These are phyloP conservation scores for Durusdinium trenchii DNA, from an alignment of 73 alveolate species.

Conservation along the genomic window DNA sequence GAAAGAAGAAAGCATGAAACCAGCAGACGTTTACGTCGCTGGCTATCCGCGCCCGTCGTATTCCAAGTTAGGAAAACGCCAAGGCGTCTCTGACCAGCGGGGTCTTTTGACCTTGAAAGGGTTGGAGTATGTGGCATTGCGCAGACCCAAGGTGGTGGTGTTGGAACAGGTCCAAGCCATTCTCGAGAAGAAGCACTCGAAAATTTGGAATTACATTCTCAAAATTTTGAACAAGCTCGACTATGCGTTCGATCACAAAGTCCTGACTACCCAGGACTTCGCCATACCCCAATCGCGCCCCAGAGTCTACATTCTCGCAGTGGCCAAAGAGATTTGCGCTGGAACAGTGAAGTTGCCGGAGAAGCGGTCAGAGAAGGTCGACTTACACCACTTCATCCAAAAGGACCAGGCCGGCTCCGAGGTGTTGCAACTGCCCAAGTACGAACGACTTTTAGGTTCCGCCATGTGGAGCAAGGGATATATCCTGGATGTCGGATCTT, in stretches of 20 bases:
- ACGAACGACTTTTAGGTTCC: background rate
- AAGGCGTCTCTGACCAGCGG: background rate
- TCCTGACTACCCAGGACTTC: background rate
- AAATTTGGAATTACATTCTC: background rate
- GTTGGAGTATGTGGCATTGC: background rate
- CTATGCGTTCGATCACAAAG: background rate
- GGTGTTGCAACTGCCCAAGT: background rate
- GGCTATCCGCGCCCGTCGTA: conserved; percentile 20
- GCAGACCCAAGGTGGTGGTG: background rate
- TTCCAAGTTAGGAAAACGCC: background rate
- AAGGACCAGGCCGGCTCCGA: background rate
- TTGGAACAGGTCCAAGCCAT: conserved; percentile 14
- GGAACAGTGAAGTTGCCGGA: background rate
- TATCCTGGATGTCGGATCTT: background rate
- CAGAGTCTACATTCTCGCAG: background rate
- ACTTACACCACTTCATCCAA: background rate
- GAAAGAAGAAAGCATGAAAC: background rate
- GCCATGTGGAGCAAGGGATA: background rate
- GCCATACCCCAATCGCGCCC: conserved; percentile 26
- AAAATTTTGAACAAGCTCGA: background rate
- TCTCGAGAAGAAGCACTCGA: background rate
- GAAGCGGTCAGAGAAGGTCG: background rate
- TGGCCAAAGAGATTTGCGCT: background rate
- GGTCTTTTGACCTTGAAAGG: background rate
- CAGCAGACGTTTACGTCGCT: background rate